Percentiles rank a stretch among this genome's conserved stretches.
These are phyloP conservation scores for Macrocybe sp. DNA, from an alignment of 1,284 basidiomycete species.

Conservation along the genomic window DNA sequence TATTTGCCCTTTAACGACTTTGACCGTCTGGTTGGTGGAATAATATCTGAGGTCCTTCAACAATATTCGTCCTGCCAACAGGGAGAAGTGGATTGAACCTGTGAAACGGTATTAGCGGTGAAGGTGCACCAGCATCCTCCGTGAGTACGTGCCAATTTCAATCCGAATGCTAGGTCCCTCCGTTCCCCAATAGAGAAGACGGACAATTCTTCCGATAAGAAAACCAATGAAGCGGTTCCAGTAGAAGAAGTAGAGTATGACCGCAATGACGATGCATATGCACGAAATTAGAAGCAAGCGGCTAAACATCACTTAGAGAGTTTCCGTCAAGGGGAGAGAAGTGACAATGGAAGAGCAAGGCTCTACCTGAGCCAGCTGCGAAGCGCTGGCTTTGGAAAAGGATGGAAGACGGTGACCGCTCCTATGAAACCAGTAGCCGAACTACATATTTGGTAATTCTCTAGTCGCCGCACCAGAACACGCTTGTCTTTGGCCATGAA, in stretches of 20 bases:
- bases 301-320: constrained; percentile 42
- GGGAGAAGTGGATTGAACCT: constrained; percentile 89
- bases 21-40: constrained; percentile 85
- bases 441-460: not conserved
- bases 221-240: constrained; percentile 81
- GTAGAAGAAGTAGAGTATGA: constrained; percentile 84
- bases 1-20: constrained; percentile 76
- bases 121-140: not conserved
- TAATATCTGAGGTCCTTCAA: constrained; percentile 85
- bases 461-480: not conserved
- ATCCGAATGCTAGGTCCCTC: constrained; percentile 70
- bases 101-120: constrained; percentile 6
- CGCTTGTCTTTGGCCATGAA: constrained; percentile 13
- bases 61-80: constrained; percentile 82
- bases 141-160: constrained; percentile 55
- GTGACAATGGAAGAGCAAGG: too few relatives aligned
- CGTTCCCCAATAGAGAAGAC: constrained; percentile 68
- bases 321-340: too few relatives aligned
- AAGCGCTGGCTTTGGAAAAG: constrained; percentile 1
- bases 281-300: constrained; percentile 65
- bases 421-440: not conserved
- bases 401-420: not conserved
- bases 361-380: not conserved
- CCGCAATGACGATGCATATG: constrained; percentile 64
- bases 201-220: constrained; percentile 54